Evolutionary conservation across 108 stramenopile species (phyloP).

Genomic region (Discostella stelligeroides): DNA sequence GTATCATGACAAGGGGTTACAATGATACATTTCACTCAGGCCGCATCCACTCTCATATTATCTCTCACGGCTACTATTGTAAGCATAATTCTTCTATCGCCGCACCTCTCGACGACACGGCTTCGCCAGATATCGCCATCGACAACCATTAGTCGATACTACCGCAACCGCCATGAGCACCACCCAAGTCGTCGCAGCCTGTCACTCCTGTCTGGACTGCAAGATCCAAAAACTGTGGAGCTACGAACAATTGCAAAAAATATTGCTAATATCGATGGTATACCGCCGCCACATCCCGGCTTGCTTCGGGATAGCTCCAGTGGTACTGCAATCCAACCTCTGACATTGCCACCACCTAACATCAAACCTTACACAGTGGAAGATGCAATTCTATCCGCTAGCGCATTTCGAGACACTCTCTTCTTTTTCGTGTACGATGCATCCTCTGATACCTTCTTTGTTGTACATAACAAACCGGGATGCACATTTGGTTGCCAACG

Average conservation of each 20-base stretch:
- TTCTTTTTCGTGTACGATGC: slow-evolving; percentile 48
- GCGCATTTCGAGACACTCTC: slow-evolving; percentile 31
- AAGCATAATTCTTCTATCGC: neutral
- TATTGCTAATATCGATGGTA: neutral
- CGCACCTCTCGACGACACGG: neutral
- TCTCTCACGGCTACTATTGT: neutral
- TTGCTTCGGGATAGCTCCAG: too few relatives aligned
- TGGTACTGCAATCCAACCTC: neutral
- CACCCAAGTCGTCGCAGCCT: neutral
- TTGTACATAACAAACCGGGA: slow-evolving; percentile 22
- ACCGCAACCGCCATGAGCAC: neutral
- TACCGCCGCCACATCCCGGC: too few relatives aligned
- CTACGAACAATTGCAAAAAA: neutral
- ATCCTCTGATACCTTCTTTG: slow-evolving; percentile 27
- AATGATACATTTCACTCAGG: too few relatives aligned
- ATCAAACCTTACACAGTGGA: slow-evolving; percentile 35
- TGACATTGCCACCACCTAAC: neutral
- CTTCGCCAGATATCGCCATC: neutral
- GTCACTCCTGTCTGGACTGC: neutral
- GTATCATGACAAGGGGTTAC: too few relatives aligned
- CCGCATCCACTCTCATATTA: neutral
- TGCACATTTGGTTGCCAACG: slow-evolving; percentile 42
- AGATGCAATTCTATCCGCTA: slow-evolving; percentile 10
- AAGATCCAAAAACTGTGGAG: neutral
- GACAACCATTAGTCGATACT: neutral